These are phyloP conservation scores for Clonostachys chloroleuca DNA, from an alignment of 2,329 filamentous ascomycete genomes.

Conservation along the genomic window DNA sequence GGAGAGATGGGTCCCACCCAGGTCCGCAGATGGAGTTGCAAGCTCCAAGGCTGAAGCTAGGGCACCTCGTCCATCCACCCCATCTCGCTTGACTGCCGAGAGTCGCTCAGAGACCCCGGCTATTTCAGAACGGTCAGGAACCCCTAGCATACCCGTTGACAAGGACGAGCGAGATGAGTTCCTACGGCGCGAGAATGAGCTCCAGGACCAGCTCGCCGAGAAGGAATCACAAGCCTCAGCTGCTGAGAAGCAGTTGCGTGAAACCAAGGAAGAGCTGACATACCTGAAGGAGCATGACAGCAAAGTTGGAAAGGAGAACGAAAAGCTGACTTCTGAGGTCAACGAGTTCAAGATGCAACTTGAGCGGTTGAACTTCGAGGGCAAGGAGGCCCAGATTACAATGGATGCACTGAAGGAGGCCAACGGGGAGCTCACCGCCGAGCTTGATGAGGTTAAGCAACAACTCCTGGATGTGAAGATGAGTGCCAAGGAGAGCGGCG, in stretches of 20 bases:
- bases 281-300: constrained; percentile 83
- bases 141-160: constrained; percentile 82
- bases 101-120: constrained; percentile 58
- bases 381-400: constrained; percentile 93
- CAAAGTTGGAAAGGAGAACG: constrained; percentile 84
- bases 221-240: constrained; percentile 78
- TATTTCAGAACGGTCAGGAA: constrained; percentile 77
- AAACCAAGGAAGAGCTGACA: constrained; percentile 80
- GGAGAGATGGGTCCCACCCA: constrained; percentile 76
- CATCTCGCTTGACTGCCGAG: constrained; percentile 46
- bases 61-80: constrained; percentile 45
- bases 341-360: constrained; percentile 97
- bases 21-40: constrained; percentile 41
- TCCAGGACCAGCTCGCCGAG: constrained; percentile 94
- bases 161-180: constrained; percentile 98
- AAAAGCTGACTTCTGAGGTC: constrained; percentile 76
- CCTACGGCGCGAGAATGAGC: constrained; percentile 87
- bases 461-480: constrained; percentile 94
- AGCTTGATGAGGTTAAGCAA: constrained; percentile 94
- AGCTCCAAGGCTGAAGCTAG: constrained; percentile 35
- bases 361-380: constrained; percentile 91
- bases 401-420: constrained; percentile 98
- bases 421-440: constrained; percentile 84
- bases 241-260: constrained; percentile 74
- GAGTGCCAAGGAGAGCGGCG: constrained; percentile 89